phyloP scores from a whole-genome alignment of 2,329 filamentous ascomycete species.

The Cladosporium halotolerans region DNA sequence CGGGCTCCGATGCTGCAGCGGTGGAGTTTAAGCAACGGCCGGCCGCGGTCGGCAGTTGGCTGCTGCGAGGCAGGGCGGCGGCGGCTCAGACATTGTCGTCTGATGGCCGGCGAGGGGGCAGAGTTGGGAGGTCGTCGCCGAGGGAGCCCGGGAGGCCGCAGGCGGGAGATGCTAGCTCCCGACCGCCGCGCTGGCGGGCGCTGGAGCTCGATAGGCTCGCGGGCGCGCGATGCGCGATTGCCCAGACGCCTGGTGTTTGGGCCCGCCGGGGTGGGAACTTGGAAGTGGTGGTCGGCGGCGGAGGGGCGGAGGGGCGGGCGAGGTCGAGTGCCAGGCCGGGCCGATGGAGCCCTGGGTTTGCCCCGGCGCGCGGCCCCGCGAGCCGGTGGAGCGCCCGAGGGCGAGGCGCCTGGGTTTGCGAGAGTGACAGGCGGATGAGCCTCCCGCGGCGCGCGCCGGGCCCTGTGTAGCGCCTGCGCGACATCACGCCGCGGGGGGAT shows the following conservation, averaged over 20 bases:
- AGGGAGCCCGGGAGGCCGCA: too few relatives aligned
- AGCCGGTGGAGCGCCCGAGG: neutral
- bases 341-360: neutral
- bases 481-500: neutral
- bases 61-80: too few relatives aligned
- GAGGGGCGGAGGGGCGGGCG: neutral
- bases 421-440: neutral
- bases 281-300: neutral
- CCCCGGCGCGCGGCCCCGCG: neutral
- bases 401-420: too few relatives aligned
- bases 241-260: slow-evolving; percentile 6
- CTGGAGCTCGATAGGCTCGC: neutral
- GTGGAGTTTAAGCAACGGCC: too few relatives aligned
- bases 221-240: neutral
- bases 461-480: neutral
- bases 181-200: neutral
- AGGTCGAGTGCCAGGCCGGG: slow-evolving; percentile 2
- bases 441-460: slow-evolving; percentile 5
- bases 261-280: neutral
- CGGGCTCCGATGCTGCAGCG: neutral
- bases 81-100: too few relatives aligned
- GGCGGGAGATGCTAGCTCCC: too few relatives aligned
- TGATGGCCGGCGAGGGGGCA: too few relatives aligned
- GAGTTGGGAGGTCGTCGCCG: too few relatives aligned
- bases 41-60: too few relatives aligned